Evolutionary conservation across 192 early-diverging fungal genomes (phyloP).

Genomic region (Mortierella claussenii): DNA sequence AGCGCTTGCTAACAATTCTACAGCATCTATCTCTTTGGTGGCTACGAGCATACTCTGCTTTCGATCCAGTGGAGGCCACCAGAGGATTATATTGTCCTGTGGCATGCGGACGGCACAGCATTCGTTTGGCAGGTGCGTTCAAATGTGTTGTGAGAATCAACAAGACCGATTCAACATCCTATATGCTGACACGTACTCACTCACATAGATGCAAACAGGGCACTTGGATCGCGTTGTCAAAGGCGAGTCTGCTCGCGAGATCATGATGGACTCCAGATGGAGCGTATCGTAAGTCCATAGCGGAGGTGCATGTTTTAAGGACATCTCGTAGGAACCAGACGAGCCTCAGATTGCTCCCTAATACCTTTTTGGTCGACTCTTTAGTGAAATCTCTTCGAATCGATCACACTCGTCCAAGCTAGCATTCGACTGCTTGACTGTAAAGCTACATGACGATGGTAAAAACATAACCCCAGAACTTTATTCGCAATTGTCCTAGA

Average conservation of each 20-base stretch:
- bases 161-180: too few species aligned
- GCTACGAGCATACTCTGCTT: constrained; percentile 63
- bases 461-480: too few species aligned
- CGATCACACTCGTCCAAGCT: constrained; percentile 21
- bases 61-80: constrained; percentile 73
- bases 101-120: constrained; percentile 68
- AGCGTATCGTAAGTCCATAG: constrained; percentile 53
- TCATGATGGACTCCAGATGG: constrained; percentile 67
- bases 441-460: constrained; percentile 12
- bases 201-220: constrained; percentile 76
- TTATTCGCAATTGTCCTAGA: too few species aligned
- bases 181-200: too few species aligned
- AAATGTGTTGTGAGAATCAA: neutral
- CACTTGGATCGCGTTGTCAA: constrained; percentile 75
- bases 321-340: too few species aligned
- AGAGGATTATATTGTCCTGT: constrained; percentile 75
- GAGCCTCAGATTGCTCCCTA: too few species aligned
- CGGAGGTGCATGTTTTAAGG: too few species aligned
- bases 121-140: constrained; percentile 83
- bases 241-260: constrained; percentile 63
- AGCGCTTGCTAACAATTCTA: neutral
- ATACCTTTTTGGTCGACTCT: too few species aligned
- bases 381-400: constrained; percentile 26
- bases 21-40: constrained; percentile 71
- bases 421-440: constrained; percentile 39